These are phyloP conservation scores for Candida freyschussii DNA, from an alignment of 1,139 yeast species.

Conservation along the genomic window DNA sequence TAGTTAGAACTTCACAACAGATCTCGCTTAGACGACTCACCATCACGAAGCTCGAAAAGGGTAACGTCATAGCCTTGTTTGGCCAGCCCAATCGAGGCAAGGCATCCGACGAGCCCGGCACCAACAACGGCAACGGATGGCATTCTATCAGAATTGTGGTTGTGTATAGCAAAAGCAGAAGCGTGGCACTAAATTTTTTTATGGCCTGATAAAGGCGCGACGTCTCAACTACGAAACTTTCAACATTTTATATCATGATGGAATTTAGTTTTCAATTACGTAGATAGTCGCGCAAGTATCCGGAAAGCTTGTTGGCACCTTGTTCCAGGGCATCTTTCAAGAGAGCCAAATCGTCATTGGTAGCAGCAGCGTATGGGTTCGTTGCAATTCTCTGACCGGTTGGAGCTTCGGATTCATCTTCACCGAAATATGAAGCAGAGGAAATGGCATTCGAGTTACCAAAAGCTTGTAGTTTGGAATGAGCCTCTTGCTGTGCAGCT, in stretches of 20 bases:
- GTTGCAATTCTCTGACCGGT: too few species aligned
- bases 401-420: slow-evolving; percentile 40
- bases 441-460: slow-evolving; percentile 88
- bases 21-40: too few species aligned
- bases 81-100: slow-evolving; percentile 77
- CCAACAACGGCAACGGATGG: slow-evolving; percentile 52
- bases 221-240: too few species aligned
- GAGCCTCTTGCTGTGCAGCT: slow-evolving; percentile 73
- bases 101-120: slow-evolving; percentile 87
- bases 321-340: slow-evolving; percentile 91
- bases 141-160: too few species aligned
- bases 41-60: slow-evolving; percentile 55
- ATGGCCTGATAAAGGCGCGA: too few species aligned
- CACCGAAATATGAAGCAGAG: slow-evolving; percentile 89
- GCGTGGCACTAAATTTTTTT: too few species aligned
- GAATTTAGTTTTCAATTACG: slow-evolving; percentile 11
- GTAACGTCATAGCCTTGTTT: slow-evolving; percentile 70
- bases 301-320: slow-evolving; percentile 86
- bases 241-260: not conserved
- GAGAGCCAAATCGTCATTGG: slow-evolving; percentile 84
- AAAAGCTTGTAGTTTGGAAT: slow-evolving; percentile 68
- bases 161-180: too few species aligned
- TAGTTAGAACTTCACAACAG: slow-evolving; percentile 16
- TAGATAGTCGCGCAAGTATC: slow-evolving; percentile 63
- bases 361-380: slow-evolving; percentile 51